These are phyloP conservation scores for Fraxinus ornus DNA, from an alignment of 305 asterid genomes.

Conservation along the genomic window DNA sequence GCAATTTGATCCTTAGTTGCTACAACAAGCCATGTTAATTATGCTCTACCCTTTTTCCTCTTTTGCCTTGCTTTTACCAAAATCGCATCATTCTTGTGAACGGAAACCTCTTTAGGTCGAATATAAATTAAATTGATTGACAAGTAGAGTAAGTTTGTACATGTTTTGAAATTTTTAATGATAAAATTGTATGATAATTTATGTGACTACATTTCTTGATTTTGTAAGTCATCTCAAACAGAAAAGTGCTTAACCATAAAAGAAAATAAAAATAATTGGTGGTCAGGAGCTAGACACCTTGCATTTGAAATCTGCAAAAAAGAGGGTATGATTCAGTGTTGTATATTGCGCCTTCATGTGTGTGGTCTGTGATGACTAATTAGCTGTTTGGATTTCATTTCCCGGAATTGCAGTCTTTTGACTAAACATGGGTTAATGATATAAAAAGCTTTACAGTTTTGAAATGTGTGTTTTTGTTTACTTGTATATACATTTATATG, in stretches of 20 bases:
- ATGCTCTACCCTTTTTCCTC: not conserved
- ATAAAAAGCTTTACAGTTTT: not conserved
- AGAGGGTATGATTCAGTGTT: not conserved
- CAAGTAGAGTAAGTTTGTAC: not conserved
- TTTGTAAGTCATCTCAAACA: not conserved
- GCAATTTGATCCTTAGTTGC: not conserved
- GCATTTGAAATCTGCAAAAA: not conserved
- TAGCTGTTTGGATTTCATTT: not conserved
- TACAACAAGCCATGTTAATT: not conserved
- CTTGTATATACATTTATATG: not conserved
- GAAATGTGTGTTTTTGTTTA: not conserved
- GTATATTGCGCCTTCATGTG: not conserved
- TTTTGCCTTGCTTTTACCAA: not conserved
- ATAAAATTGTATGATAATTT: not conserved
- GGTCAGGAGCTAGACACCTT: not conserved
- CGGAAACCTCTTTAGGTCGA: not conserved
- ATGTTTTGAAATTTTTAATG: not conserved
- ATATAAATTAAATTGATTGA: not conserved
- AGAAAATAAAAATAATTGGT: not conserved
- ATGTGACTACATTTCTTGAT: not conserved
- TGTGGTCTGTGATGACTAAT: not conserved
- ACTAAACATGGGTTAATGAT: not conserved
- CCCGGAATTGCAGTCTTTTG: not conserved
- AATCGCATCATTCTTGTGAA: not conserved
- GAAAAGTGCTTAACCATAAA: not conserved